Conservation (phyloP, 1,139 yeast species). For the Scheffersomyces illinoinensis region DNA sequence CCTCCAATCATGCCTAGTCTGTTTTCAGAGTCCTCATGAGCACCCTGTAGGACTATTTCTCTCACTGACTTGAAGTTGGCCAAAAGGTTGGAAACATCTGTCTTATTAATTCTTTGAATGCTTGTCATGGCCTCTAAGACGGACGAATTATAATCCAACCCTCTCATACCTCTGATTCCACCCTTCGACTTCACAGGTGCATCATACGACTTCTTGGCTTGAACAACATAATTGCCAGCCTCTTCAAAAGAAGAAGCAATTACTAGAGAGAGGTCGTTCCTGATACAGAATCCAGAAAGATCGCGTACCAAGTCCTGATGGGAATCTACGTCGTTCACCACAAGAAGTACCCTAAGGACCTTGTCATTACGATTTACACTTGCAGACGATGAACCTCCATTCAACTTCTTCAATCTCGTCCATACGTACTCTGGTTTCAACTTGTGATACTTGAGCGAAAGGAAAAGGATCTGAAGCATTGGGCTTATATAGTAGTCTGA, state of each 20-base stretch:
- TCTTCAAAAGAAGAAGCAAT: slow-evolving; percentile 84
- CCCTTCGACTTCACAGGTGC: slow-evolving; percentile 13
- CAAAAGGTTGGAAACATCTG: slow-evolving; percentile 57
- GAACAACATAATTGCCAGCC: slow-evolving; percentile 75
- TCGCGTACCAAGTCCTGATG: slow-evolving; percentile 70
- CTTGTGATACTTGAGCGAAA: slow-evolving; percentile 80
- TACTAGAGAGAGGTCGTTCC: slow-evolving; percentile 68
- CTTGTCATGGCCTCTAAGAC: slow-evolving; percentile 53
- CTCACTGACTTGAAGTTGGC: slow-evolving; percentile 55
- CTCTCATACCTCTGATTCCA: slow-evolving; percentile 13
- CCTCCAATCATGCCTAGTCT: slow-evolving; percentile 46
- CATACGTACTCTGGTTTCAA: slow-evolving; percentile 85
- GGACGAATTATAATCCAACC: slow-evolving; percentile 46
- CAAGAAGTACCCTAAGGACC: slow-evolving; percentile 62
- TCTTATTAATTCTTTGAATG: slow-evolving; percentile 56
- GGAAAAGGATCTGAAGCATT: slow-evolving; percentile 66
- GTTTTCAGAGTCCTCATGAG: slow-evolving; percentile 27
- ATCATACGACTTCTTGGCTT: slow-evolving; percentile 48
- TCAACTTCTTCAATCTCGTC: slow-evolving; percentile 59
- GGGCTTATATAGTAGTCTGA: slow-evolving; percentile 69
- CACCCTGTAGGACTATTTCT: slow-evolving; percentile 36
- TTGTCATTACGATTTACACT: slow-evolving; percentile 30
- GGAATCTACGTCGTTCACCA: slow-evolving; percentile 77
- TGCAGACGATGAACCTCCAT: slow-evolving; percentile 17
- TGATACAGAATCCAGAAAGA: slow-evolving; percentile 68